Evolutionary conservation across 306 rosid genomes (phyloP), one percentile per base, ranked within the genome.

Genomic region (Pyrus bretschneideri): DNA sequence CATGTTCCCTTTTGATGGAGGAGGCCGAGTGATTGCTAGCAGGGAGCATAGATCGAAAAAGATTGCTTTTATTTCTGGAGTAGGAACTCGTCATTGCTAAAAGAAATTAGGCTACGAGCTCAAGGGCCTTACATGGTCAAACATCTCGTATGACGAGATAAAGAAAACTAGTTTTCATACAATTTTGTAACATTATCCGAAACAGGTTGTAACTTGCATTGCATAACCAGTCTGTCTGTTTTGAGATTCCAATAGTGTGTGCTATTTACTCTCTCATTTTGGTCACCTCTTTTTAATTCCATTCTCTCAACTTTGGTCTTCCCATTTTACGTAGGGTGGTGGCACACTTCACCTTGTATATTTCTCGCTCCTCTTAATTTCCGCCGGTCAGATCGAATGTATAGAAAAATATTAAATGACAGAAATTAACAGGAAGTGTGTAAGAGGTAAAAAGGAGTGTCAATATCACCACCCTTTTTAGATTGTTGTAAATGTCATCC

Each of bases 101-200:
- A 81, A 97, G 80, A 95, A 92, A 79, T 65, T 95, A 80, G 97
- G 99, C 1, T 92, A 95, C 71, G 97, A 95, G 77, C 97, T 95
- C 75, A 95, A 82, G 97, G 99, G 19, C 99, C 99, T 76, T 95
- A 95, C 92, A 92, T 95, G 99, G 93, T 92, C 62, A 95, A 95
- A 90, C 74, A 76, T 72, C 87, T 95, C 22, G 75, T 72, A 64
- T 84, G 74, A 88, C 55, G 25, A 46, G 73, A 57, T 64, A 40
- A 46, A 61, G 55, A 30, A 30, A 31, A 22, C n/a, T 46, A 49
- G 22, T 51, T 46, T 35, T 30, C 63, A 69, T 25, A 58, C 73
- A 80, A 44, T 93, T 88, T 89, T 87, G 89, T 76, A 44, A 10
- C 45, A 27, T 27, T 27, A 73, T 33, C 44, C 29, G 0, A 31